These are phyloP conservation scores for Favolaschia claudopus DNA, from an alignment of 768 basidiomycete species.

Conservation along the genomic window DNA sequence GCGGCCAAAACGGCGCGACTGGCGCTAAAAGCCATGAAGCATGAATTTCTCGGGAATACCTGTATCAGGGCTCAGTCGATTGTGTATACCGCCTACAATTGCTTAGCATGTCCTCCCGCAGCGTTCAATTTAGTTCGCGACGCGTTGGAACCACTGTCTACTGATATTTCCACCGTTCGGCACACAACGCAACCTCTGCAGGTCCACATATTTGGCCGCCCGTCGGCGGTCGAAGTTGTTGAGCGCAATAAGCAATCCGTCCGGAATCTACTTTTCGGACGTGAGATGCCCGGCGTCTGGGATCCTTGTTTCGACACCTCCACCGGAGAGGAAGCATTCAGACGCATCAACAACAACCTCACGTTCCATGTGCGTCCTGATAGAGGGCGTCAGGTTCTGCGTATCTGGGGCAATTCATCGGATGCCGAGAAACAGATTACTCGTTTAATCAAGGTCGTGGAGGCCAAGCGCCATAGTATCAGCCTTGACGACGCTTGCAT, in stretches of 20 bases:
- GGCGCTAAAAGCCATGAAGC: slow-evolving; percentile 2
- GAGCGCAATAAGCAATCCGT: neutral
- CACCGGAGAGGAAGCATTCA: slow-evolving; percentile 10
- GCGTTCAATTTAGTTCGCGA: slow-evolving; percentile 14
- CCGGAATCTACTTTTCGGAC: slow-evolving; percentile 17
- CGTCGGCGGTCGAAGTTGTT: neutral
- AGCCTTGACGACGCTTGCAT: neutral
- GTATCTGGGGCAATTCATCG: slow-evolving; percentile 18
- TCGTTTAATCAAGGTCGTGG: slow-evolving; percentile 13
- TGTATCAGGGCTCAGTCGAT: slow-evolving; percentile 2
- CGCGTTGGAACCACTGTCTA: neutral
- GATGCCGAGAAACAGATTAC: slow-evolving; percentile 12
- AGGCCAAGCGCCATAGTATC: slow-evolving; percentile 12
- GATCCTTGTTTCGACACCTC: slow-evolving; percentile 21
- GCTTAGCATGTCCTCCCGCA: slow-evolving; percentile 7
- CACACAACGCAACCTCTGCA: slow-evolving; percentile 4
- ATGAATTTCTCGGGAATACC: slow-evolving; percentile 19
- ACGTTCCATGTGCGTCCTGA: slow-evolving; percentile 19
- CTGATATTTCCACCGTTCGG: neutral
- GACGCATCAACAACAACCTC: slow-evolving; percentile 7
- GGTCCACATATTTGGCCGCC: slow-evolving; percentile 17
- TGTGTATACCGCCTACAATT: slow-evolving; percentile 10
- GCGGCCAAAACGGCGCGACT: slow-evolving; percentile 1
- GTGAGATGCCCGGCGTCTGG: slow-evolving; percentile 10
- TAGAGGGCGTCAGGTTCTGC: slow-evolving; percentile 8